phyloP scores from a whole-genome alignment of 2,329 filamentous ascomycete genomes.

The Colletotrichum filicis region DNA sequence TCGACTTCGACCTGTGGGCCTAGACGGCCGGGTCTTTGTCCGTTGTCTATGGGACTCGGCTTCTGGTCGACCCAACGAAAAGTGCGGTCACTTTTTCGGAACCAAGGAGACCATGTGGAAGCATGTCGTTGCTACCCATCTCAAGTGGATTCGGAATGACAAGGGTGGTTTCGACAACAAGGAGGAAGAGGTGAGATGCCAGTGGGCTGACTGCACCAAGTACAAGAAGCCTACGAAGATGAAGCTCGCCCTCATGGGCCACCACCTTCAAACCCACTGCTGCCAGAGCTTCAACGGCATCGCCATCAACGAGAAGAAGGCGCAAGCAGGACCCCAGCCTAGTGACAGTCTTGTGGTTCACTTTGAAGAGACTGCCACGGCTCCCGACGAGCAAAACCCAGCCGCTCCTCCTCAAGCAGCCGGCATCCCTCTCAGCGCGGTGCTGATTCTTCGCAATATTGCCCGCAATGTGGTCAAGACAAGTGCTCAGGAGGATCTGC shows the following conservation, averaged over 20 bases:
- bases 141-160: constrained; percentile 66
- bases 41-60: constrained; percentile 72
- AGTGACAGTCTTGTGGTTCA: constrained; percentile 65
- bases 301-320: constrained; percentile 26
- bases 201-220: constrained; percentile 74
- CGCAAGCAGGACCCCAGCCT: constrained; percentile 48
- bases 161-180: constrained; percentile 67
- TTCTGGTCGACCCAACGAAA: constrained; percentile 49
- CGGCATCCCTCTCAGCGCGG: constrained; percentile 82
- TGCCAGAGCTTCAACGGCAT: constrained; percentile 40
- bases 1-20: constrained; percentile 73
- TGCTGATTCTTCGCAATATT: constrained; percentile 82
- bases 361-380: constrained; percentile 66
- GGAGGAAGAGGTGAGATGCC: constrained; percentile 67
- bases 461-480: constrained; percentile 75
- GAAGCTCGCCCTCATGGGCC: constrained; percentile 63
- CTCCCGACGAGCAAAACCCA: constrained; percentile 68
- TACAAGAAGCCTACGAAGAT: constrained; percentile 59
- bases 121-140: constrained; percentile 75
- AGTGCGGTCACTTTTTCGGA: constrained; percentile 71
- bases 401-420: constrained; percentile 72
- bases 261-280: constrained; percentile 77
- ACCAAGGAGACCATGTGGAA: constrained; percentile 75
- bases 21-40: constrained; percentile 72
- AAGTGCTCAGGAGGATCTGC: constrained; percentile 64